Conservation (phyloP, 2,329 filamentous ascomycete genomes). For the Ceratocystis huliohia region DNA sequence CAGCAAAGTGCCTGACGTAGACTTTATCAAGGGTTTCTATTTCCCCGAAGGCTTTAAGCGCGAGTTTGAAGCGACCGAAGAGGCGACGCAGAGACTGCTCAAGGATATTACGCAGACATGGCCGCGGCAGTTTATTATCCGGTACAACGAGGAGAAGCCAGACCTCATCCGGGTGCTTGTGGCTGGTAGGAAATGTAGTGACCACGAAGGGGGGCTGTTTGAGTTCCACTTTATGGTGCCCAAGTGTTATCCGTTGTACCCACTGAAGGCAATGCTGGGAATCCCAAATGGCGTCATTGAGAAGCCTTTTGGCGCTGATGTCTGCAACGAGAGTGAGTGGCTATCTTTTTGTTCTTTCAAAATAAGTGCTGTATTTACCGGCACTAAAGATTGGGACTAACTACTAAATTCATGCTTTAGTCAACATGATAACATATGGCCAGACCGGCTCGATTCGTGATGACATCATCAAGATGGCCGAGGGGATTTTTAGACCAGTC, state of each 20-base stretch:
- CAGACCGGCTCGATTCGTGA: slow-evolving; percentile 1
- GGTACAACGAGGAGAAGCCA: slow-evolving; percentile 2
- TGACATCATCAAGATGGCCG: slow-evolving; percentile 8
- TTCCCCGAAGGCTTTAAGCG: slow-evolving; percentile 3
- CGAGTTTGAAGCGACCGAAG: slow-evolving; percentile 4
- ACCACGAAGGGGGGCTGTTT: slow-evolving; percentile 5
- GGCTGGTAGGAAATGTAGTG: slow-evolving; percentile 4
- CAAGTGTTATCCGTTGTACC: slow-evolving; percentile 1
- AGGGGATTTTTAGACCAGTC: neutral
- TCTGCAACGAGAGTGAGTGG: slow-evolving; percentile 7
- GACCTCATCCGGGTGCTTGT: slow-evolving; percentile 1
- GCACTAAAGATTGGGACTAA: too few relatives aligned
- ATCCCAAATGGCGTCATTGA: slow-evolving; percentile 9
- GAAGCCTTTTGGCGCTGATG: slow-evolving; percentile 2
- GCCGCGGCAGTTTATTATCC: slow-evolving; percentile 5
- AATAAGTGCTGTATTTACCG: too few relatives aligned
- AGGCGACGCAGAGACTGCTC: neutral
- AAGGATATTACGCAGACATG: slow-evolving; percentile 5
- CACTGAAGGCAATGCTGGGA: neutral
- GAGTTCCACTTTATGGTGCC: slow-evolving; percentile 10
- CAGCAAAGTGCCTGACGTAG: neutral
- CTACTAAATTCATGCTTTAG: neutral
- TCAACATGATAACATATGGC: neutral
- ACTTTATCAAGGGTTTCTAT: neutral
- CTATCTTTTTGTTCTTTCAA: too few relatives aligned